phyloP scores from a whole-genome alignment of 2,329 filamentous ascomycete species.

The Drechmeria coniospora region DNA sequence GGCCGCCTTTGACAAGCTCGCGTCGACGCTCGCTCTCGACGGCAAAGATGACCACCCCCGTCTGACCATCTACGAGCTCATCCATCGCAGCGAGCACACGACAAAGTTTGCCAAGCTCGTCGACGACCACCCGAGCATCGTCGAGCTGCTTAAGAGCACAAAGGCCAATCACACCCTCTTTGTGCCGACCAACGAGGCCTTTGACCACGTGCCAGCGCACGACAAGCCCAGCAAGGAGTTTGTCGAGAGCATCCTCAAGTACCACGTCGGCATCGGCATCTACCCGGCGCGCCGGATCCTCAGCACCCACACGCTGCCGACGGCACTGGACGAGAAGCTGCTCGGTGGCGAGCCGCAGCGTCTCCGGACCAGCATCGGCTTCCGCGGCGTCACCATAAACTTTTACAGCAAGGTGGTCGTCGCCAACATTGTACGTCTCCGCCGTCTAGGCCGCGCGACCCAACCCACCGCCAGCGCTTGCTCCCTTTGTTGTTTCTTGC shows the following conservation, averaged over 20 bases:
- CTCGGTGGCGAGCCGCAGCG: conserved; percentile 57
- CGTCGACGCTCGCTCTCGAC: not conserved
- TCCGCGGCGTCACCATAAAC: conserved; percentile 55
- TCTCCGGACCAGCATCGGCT: conserved; percentile 49
- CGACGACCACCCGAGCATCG: conserved; percentile 54
- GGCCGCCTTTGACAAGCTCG: conserved; percentile 1
- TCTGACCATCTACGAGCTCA: conserved; percentile 61
- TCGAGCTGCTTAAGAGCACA: conserved; percentile 60
- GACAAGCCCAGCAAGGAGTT: conserved; percentile 54
- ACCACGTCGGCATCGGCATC: conserved; percentile 57
- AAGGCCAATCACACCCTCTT: conserved; percentile 65
- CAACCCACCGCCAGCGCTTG: too few relatives aligned
- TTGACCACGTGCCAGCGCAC: conserved; percentile 42
- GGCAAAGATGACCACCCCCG: not conserved
- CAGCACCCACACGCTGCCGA: conserved; percentile 58
- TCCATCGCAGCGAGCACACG: conserved; percentile 61
- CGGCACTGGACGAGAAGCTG: conserved; percentile 38
- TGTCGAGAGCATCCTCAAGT: conserved; percentile 52
- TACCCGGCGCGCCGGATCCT: conserved; percentile 55
- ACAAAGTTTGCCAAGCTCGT: conserved; percentile 64
- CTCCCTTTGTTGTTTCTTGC: too few relatives aligned
- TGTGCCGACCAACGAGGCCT: conserved; percentile 62
- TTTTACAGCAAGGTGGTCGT: conserved; percentile 58
- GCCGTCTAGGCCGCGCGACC: too few relatives aligned
- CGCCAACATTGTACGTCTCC: conserved; percentile 49